These are phyloP conservation scores for Vigna reflexopilosa DNA, from an alignment of 306 rosid genomes.

Conservation along the genomic window DNA sequence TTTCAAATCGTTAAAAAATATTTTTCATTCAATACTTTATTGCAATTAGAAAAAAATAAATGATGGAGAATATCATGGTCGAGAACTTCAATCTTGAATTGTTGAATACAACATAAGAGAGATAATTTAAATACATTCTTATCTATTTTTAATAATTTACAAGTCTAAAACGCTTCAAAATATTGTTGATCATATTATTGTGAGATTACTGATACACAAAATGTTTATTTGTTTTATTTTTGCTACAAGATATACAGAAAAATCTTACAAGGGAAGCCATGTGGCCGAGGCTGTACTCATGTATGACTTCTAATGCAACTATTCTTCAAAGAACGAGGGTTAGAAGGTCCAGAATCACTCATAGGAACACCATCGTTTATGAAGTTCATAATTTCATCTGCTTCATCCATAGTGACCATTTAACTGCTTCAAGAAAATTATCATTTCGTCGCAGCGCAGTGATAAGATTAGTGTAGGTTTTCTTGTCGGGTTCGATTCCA, in stretches of 20 bases:
- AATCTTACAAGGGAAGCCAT: slow-evolving; percentile 28
- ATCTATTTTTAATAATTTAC: too few species aligned
- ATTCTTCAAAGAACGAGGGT: too few species aligned
- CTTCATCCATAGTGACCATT: slow-evolving; percentile 98
- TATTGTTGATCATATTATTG: too few species aligned
- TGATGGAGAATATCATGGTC: too few species aligned
- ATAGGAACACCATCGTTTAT: slow-evolving; percentile 21
- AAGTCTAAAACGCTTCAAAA: too few species aligned
- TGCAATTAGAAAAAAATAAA: too few species aligned
- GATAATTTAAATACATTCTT: too few species aligned
- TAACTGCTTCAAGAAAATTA: slow-evolving; percentile 86
- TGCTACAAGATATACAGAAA: slow-evolving; percentile 25
- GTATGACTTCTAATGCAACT: too few species aligned
- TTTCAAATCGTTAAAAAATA: too few species aligned
- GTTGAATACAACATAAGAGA: too few species aligned
- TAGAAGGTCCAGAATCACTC: slow-evolving; percentile 20
- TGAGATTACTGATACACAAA: background rate
- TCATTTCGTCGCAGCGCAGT: slow-evolving; percentile 73
- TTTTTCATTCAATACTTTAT: too few species aligned
- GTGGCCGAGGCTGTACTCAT: slow-evolving; percentile 21
- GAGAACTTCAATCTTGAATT: too few species aligned
- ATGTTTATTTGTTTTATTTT: slow-evolving; percentile 17
- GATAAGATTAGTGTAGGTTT: slow-evolving; percentile 76
- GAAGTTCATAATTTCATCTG: slow-evolving; percentile 68
- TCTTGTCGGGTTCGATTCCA: slow-evolving; percentile 84